Percentiles rank a stretch among this genome's conserved stretches.
phyloP scores from a whole-genome alignment of 2,329 filamentous ascomycete genomes.

The Pseudogymnoascus verrucosus region DNA sequence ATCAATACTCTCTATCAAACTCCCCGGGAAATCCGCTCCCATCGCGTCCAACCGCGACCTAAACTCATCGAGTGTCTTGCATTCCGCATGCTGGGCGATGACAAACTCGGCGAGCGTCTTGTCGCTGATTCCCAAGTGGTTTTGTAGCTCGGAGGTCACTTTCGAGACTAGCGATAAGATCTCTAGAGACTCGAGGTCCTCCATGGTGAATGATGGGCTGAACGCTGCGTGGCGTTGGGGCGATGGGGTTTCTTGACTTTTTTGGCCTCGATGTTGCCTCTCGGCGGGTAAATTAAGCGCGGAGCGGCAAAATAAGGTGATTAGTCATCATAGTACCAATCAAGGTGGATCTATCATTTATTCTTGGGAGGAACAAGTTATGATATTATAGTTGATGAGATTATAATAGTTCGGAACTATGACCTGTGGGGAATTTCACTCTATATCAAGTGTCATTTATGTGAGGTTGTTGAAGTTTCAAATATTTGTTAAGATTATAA shows the following conservation, averaged over 20 bases:
- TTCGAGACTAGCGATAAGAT: slow-evolving; percentile 89
- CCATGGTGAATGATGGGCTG: slow-evolving; percentile 20
- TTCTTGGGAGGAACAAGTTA: background rate
- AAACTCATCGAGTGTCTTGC: slow-evolving; percentile 63
- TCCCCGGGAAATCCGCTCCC: slow-evolving; percentile 75
- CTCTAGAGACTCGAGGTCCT: slow-evolving; percentile 81
- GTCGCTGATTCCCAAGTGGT: slow-evolving; percentile 84
- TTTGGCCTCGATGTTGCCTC: background rate
- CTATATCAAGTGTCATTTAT: background rate
- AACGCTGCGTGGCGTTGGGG: background rate
- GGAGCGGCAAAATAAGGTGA: background rate
- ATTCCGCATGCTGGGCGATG: slow-evolving; percentile 79
- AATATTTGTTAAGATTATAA: background rate
- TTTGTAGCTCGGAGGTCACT: slow-evolving; percentile 88
- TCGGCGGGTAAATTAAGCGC: background rate
- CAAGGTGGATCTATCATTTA: background rate
- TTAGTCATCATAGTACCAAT: background rate
- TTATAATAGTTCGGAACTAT: background rate
- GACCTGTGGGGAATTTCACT: background rate
- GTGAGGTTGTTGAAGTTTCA: background rate
- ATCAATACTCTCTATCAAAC: slow-evolving; percentile 85
- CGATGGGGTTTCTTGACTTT: background rate
- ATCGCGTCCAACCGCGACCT: slow-evolving; percentile 65
- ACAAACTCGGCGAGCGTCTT: slow-evolving; percentile 96
- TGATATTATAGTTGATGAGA: background rate